Evolutionary conservation across 768 basidiomycete genomes (phyloP).

Genomic region (Gloeophyllum trabeum): DNA sequence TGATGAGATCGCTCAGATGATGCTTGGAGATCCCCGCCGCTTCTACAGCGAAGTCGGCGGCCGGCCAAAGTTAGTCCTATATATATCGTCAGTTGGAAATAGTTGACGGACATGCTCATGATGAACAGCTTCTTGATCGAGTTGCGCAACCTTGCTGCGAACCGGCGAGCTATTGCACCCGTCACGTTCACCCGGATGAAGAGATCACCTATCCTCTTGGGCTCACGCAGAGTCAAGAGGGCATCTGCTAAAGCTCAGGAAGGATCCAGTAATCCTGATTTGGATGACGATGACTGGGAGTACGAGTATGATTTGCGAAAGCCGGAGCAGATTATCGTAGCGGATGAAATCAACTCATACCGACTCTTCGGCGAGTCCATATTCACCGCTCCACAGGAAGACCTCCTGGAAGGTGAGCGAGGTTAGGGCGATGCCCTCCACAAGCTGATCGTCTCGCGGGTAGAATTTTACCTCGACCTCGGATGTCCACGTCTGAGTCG

Average conservation of each 20-base stretch:
- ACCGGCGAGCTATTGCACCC: conserved; percentile 38
- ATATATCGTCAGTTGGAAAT: too few species aligned
- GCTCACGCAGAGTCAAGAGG: conserved; percentile 46
- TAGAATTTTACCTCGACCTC: conserved; percentile 66
- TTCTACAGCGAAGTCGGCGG: conserved; percentile 69
- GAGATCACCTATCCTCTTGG: conserved; percentile 60
- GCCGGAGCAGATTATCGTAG: conserved; percentile 65
- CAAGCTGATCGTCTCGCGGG: not conserved
- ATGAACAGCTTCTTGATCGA: conserved; percentile 62
- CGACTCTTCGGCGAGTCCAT: conserved; percentile 70
- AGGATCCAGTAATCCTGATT: conserved; percentile 21
- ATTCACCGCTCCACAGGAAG: conserved; percentile 81
- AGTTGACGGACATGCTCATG: not conserved
- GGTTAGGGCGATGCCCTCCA: not conserved
- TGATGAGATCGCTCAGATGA: conserved; percentile 63
- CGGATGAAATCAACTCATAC: conserved; percentile 77
- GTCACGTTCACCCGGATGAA: conserved; percentile 56
- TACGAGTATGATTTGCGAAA: conserved; percentile 58
- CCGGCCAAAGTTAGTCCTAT: conserved; percentile 44
- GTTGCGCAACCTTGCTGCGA: conserved; percentile 79
- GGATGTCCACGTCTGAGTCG: conserved; percentile 67
- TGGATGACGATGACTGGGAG: conserved; percentile 71
- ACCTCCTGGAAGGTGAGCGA: conserved; percentile 67
- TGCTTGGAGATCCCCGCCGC: conserved; percentile 54
- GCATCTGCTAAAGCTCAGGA: conserved; percentile 17